Evolutionary conservation across 2,329 filamentous ascomycete genomes (phyloP).

Genomic region (Cladophialophora immunda): DNA sequence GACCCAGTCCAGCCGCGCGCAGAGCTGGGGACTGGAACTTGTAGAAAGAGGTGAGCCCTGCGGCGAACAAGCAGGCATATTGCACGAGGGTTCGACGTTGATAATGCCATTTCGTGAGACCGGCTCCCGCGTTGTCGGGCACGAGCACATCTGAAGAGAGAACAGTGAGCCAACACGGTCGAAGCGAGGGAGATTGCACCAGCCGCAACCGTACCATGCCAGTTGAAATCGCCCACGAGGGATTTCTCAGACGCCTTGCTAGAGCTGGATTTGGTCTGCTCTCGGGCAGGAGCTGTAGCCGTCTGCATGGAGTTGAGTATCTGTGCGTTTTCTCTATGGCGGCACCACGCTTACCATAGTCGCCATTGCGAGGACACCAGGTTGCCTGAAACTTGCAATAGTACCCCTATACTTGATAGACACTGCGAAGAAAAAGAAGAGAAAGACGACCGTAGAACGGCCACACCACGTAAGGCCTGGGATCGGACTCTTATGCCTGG

Average conservation of each 20-base stretch:
- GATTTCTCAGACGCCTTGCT: conserved; percentile 24
- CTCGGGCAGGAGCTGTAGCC: conserved; percentile 9
- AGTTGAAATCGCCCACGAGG: conserved; percentile 28
- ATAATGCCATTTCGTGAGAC: conserved; percentile 31
- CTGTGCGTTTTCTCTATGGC: no score
- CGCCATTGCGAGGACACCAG: conserved; percentile 36
- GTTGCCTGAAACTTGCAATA: not conserved
- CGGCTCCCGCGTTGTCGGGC: conserved; percentile 31
- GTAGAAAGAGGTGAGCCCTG: conserved; percentile 31
- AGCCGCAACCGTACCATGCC: conserved; percentile 21
- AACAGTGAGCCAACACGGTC: not conserved
- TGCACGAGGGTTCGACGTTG: conserved; percentile 33
- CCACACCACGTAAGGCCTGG: not conserved
- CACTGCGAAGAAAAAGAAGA: not conserved
- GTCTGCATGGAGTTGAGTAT: conserved; percentile 14
- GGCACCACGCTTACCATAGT: conserved; percentile 18
- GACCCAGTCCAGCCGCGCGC: conserved; percentile 23
- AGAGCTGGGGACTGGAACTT: conserved; percentile 30
- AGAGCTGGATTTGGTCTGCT: conserved; percentile 9
- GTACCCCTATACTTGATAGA: not conserved
- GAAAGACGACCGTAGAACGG: not conserved
- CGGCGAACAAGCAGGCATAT: conserved; percentile 28
- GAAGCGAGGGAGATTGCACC: not conserved
- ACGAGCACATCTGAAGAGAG: conserved; percentile 30
- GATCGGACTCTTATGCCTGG: not conserved